These are phyloP conservation scores for Quercus robur DNA, from an alignment of 306 rosid species.

Conservation along the genomic window DNA sequence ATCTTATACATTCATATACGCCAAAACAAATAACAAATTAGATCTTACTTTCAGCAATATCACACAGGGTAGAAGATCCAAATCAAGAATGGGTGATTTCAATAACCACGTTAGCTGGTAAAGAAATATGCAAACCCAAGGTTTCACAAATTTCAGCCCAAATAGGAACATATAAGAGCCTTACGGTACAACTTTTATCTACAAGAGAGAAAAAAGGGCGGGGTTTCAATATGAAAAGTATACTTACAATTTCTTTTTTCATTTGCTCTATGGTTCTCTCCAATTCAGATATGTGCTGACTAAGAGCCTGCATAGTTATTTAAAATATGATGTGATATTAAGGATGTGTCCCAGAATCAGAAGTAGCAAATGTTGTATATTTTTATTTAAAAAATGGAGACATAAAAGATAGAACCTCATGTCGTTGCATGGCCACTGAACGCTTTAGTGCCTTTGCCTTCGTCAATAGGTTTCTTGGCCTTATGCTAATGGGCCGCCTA, in stretches of 20 bases:
- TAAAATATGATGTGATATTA: conserved; percentile 26
- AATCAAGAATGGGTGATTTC: background rate
- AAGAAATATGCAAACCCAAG: conserved; percentile 1
- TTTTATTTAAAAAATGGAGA: background rate
- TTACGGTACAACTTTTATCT: background rate
- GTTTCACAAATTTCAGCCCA: background rate
- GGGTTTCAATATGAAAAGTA: background rate
- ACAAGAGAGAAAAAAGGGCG: background rate
- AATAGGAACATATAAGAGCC: background rate
- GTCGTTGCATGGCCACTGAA: conserved; percentile 87
- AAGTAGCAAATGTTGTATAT: conserved; percentile 3
- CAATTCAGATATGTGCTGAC: conserved; percentile 81
- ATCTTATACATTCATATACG: background rate
- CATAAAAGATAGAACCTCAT: conserved; percentile 54
- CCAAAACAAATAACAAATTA: background rate
- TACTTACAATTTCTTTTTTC: conserved; percentile 77
- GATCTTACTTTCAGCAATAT: background rate
- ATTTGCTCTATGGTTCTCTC: conserved; percentile 66
- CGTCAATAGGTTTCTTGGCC: conserved; percentile 83
- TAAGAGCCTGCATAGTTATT: conserved; percentile 69
- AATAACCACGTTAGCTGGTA: background rate
- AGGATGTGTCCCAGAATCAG: conserved; percentile 3
- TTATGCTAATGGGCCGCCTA: conserved; percentile 63
- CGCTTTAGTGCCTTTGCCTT: conserved; percentile 88
- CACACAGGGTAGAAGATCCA: background rate